Evolutionary conservation across 2,329 filamentous ascomycete genomes (phyloP).

Genomic region (Epicoccum sorghinum): DNA sequence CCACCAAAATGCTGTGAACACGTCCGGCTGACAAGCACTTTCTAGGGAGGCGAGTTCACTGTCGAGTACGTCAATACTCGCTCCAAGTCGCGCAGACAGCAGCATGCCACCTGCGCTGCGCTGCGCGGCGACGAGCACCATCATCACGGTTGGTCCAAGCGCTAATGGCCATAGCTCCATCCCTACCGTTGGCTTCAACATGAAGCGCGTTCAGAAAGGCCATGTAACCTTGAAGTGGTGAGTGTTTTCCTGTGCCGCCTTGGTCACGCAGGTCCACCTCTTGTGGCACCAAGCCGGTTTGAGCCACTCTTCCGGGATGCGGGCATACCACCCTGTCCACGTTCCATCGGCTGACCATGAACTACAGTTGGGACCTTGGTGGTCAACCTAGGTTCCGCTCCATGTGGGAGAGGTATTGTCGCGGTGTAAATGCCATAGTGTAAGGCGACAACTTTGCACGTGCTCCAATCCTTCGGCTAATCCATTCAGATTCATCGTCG

Average conservation of each 20-base stretch:
- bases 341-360: slow-evolving; percentile 46
- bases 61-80: slow-evolving; percentile 78
- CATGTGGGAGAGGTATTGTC: slow-evolving; percentile 99
- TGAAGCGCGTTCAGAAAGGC: slow-evolving; percentile 96
- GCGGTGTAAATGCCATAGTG: slow-evolving; percentile 96
- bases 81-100: slow-evolving; percentile 33
- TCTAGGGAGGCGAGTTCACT: slow-evolving; percentile 94
- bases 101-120: slow-evolving; percentile 34
- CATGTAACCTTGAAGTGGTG: slow-evolving; percentile 97
- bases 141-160: slow-evolving; percentile 35
- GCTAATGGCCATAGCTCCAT: slow-evolving; percentile 76
- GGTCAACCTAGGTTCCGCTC: slow-evolving; percentile 95
- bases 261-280: slow-evolving; percentile 46
- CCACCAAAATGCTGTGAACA: slow-evolving; percentile 27
- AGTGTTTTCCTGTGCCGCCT: slow-evolving; percentile 43
- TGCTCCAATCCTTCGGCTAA: slow-evolving; percentile 31
- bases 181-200: slow-evolving; percentile 98
- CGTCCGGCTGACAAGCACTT: slow-evolving; percentile 36
- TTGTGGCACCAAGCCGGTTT: slow-evolving; percentile 44
- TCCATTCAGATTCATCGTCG: slow-evolving; percentile 80
- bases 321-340: slow-evolving; percentile 36
- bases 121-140: slow-evolving; percentile 38
- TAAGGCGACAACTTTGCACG: slow-evolving; percentile 49
- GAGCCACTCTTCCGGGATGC: slow-evolving; percentile 39
- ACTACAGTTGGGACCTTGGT: slow-evolving; percentile 85